Base-by-base conservation (phyloP, 2,329 filamentous ascomycete genomes). In the Alternaria gaisen region DNA sequence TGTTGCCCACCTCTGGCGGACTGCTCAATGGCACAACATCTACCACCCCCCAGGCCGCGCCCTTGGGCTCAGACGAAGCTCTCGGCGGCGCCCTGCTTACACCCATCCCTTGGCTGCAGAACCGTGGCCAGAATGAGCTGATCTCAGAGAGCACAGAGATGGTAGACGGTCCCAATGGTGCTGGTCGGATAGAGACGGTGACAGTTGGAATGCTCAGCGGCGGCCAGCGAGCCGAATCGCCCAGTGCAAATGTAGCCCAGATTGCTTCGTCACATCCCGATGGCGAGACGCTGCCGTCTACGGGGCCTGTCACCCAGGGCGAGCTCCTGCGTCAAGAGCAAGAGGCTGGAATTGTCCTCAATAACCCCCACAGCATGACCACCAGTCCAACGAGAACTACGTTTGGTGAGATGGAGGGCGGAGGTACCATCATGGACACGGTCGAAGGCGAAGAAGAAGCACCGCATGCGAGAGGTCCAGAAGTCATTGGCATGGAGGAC, bases 61-160 rank as follows among this genome's bases (percentile, higher is more conserved):
- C 80, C 0, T 82, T 94, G 7, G 94, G 93, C 2, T 93, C 91
- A 50, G 94, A 98, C 71, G 94, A 97, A 76, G 91, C 90, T 12
- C 83, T 98, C 1, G 94, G 94, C 22, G 95, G 95, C 7, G 95
- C 95, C 0, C 83, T 97, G 18, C 83, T 99, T 51, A 98, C 94
- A 1, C 95, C 94, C 0, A 98, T 99, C 58, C 92, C 94, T 0
- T 99, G 95, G 95, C 82, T 98, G 52, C 70, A 79, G 58, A 72
- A 77, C 60, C 67, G 72, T 34, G 64, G 78, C 14, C 87, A 89
- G 71, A 82, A 82, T 20, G 87, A 90, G 69, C 82, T 91, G 20
- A 86, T 87, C 66, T 92, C 89, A 38, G 91, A 94, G 76, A 88
- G 87, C 75, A 93, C 90, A 0, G 89, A 93, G 80, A 93, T 91